Evolutionary conservation across 2,329 filamentous ascomycete species (phyloP).

Genomic region (Delphinella strobiligena): DNA sequence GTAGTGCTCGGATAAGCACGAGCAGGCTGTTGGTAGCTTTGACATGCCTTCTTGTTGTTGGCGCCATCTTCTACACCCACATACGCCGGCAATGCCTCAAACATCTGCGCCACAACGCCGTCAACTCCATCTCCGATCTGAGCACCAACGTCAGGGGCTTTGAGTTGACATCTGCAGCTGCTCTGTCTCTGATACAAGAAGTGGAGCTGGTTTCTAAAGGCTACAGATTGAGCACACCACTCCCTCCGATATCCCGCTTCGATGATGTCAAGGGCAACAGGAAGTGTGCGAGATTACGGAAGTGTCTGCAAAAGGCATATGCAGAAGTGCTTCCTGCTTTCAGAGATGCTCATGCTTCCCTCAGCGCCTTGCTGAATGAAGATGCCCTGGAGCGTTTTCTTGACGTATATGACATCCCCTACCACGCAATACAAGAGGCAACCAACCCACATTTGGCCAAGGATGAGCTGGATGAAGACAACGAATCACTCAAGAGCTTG

Average conservation of each 20-base stretch:
- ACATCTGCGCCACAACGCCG: slow-evolving; percentile 61
- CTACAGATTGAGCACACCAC: slow-evolving; percentile 75
- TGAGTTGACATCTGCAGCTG: slow-evolving; percentile 63
- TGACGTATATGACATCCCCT: slow-evolving; percentile 48
- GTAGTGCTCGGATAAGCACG: slow-evolving; percentile 31
- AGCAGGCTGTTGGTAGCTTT: slow-evolving; percentile 37
- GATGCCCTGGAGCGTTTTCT: slow-evolving; percentile 84
- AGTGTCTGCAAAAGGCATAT: slow-evolving; percentile 59
- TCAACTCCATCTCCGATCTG: slow-evolving; percentile 56
- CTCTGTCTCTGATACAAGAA: slow-evolving; percentile 76
- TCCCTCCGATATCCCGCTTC: slow-evolving; percentile 84
- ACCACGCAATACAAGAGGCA: slow-evolving; percentile 34
- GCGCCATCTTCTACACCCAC: slow-evolving; percentile 55
- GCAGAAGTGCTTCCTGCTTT: slow-evolving; percentile 59
- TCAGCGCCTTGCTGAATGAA: slow-evolving; percentile 65
- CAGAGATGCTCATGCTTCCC: slow-evolving; percentile 52
- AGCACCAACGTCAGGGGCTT: slow-evolving; percentile 68
- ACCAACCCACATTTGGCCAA: slow-evolving; percentile 38
- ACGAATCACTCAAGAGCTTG: slow-evolving; percentile 66
- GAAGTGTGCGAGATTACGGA: slow-evolving; percentile 69
- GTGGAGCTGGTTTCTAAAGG: slow-evolving; percentile 91
- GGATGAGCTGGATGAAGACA: slow-evolving; percentile 55
- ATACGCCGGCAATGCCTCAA: slow-evolving; percentile 71
- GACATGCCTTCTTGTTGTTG: slow-evolving; percentile 40
- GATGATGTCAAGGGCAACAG: slow-evolving; percentile 62